Evolutionary conservation across 2,329 filamentous ascomycete genomes (phyloP), one percentile per base, ranked within the genome.

Genomic region (Penicillium sp.): DNA sequence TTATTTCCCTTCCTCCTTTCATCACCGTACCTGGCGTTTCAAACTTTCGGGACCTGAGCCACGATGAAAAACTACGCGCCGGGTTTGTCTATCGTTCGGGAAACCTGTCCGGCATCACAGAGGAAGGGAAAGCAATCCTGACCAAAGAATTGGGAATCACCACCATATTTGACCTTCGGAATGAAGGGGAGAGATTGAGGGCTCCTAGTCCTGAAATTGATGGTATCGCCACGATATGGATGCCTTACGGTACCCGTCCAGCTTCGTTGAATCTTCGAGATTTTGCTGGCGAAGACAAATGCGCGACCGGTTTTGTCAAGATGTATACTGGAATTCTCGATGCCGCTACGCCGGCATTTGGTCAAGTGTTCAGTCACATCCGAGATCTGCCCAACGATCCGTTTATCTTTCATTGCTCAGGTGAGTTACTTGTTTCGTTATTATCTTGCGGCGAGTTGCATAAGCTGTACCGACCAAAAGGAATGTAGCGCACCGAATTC

Each of bases 91-190:
- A 84, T 73, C 86, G 89, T 53, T 86, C 85, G 44, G 89, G 86
- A 2, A 88, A 90, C 61, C 84, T 87, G 21, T 83, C 82, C 16
- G 75, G 75, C 52, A 75, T 88, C 34, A 82, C 82, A 0, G 69
- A 78, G 16, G 74, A 79, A 23, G 87, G 87, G 8, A 75, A 84
- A 13, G 59, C 70, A 2, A 77, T 76, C 37, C 76, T 90, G 44
- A 76, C 67, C 45, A 52, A 75, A 29, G 61, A 70, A 5, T 75
- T 90, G 50, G 81, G 83, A 13, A 83, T 93, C 59, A 81, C 77
- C 14, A 79, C 81, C 56, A 81, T 90, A 44, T 92, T 86, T 68
- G 89, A 92, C 72, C 76, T 92, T 10, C 82, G 89, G 45, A 87
- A 84, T 19, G 71, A 74, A 19, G 75, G 77, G 10, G 75, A 77